Base-by-base conservation (phyloP, 139 green algal species). In the Edaphochlamys debaryana region DNA sequence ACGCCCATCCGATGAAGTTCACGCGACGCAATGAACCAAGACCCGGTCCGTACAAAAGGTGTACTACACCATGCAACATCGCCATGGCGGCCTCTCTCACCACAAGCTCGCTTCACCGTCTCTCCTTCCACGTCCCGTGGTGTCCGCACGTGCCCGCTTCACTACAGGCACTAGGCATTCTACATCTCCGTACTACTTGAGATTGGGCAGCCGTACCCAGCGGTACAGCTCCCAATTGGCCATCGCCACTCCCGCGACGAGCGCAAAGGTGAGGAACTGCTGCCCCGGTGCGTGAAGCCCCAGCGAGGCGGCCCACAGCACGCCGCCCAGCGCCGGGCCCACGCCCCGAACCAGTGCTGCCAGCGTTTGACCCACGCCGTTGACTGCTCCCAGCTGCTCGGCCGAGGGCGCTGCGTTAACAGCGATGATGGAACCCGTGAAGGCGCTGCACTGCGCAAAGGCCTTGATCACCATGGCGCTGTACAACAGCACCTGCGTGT, bases 321-420 rank as follows among this genome's bases (percentile, higher is more conserved):
- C 3, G 36, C 94, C 94, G 0, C 87, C 92, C 82, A 93, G 45
- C 19, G 87, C 88, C 1, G 94, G 94, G 2, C 88, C 93, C 1
- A 91, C 58, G 6, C 90, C 92, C 9, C 93, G 84, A 23, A 94
- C 90, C 32, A 92, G 69, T 22, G 84, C 85, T 1, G 92, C 93
- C 37, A 95, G 56, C 9, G 90, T 92, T 69, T 96, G 92, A 2
- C 93, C 93, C 13, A 89, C 79, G 20, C 93, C 93, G 70, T 96
- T 96, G 17, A 96, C 91, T 19, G 79, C 64, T 4, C 92, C 92
- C 41, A 96, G 71, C 42, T 85, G 74, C 23, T 83, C 70, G 3
- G 69, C 25, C 56, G 56, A 75, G 17, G 87, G 85, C 20, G 87
- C 79, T 23, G 84, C 67, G 56, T 95, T 95, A 25, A 95, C 91